phyloP scores from a whole-genome alignment of 768 basidiomycete genomes.

The Panaeolus papilionaceus region DNA sequence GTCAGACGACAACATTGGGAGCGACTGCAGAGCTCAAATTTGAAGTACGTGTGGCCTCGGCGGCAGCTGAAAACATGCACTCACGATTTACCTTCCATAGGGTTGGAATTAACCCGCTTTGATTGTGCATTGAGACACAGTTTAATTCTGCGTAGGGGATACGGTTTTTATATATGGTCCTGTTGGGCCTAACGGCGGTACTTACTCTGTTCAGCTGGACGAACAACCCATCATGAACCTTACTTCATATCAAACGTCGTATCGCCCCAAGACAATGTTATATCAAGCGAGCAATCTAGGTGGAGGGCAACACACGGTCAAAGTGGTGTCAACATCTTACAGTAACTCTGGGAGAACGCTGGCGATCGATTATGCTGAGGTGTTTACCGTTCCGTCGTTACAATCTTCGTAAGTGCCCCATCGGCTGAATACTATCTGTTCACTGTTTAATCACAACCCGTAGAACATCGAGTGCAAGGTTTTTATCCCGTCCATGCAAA shows the following conservation, averaged over 20 bases:
- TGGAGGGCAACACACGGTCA: conserved; percentile 38
- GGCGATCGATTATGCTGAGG: conserved; percentile 32
- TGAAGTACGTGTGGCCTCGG: conserved; percentile 27
- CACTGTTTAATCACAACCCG: not conserved
- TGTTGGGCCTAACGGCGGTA: conserved; percentile 38
- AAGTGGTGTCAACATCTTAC: conserved; percentile 22
- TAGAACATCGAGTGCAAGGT: not conserved
- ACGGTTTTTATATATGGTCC: conserved; percentile 46
- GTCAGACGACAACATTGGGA: conserved; percentile 26
- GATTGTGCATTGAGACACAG: too few relatives aligned
- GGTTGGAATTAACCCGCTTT: conserved; percentile 12
- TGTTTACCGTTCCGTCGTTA: conserved; percentile 27
- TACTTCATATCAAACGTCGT: conserved; percentile 26
- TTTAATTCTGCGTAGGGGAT: conserved; percentile 27
- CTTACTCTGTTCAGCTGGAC: conserved; percentile 40
- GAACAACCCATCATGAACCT: conserved; percentile 24
- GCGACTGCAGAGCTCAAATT: conserved; percentile 33
- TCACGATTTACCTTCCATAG: not conserved
- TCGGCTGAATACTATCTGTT: not conserved
- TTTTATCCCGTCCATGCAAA: not conserved
- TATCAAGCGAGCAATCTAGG: conserved; percentile 36
- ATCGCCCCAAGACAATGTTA: conserved; percentile 35
- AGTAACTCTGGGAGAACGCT: conserved; percentile 26
- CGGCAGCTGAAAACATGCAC: not conserved
- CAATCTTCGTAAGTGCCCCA: conserved; percentile 24